Base-by-base conservation (phyloP, 768 basidiomycete genomes). In the Suillus clintonianus region DNA sequence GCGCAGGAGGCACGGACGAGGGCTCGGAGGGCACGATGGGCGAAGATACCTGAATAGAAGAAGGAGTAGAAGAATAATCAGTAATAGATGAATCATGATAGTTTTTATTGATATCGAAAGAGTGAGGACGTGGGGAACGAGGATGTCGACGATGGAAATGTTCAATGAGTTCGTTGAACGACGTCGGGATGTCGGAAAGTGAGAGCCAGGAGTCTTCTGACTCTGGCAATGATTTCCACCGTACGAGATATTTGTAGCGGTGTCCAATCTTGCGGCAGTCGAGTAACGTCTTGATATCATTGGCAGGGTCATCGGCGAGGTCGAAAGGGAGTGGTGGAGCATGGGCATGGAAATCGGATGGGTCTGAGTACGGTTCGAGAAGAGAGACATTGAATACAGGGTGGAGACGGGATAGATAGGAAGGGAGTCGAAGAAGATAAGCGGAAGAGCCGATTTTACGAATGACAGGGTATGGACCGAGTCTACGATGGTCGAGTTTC, bases 311-410 rank as follows among this genome's bases (percentile, higher is more conserved):
- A 13, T 64, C 34, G 6, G 10, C 11, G 15, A 66, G 55, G 15
- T 22, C 19, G n/a, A 66, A 48, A 9, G 62, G 63, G 39, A 37
- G 27, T 19, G 59, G 65, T 27, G 65, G 47, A 27, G 74, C 62
- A 47, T 74, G 75, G 14, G 70, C 43, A 43, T 75, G 77, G 59
- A 78, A 76, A 36, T 73, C 62, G 10, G 76, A 76, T 27, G 79
- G 79, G 50, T 73, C 72, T 0, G 2, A 0, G 2, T 45, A 45
- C 0, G n/a, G n/a, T 22, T 47, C 9, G 2, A 77, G 72, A 41
- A 78, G 77, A 6, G 75, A 79, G 24, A 72, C 71, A 63, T 81
- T 71, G 69, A 82, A 81, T 11, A 81, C 76, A 32, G 78, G 79
- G 43, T 81, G 77, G 14, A 81, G 68, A n/a, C 65, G 66, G 7